phyloP scores from a whole-genome alignment of 371 early-diverging fungal genomes.

The Mucor mucedo region DNA sequence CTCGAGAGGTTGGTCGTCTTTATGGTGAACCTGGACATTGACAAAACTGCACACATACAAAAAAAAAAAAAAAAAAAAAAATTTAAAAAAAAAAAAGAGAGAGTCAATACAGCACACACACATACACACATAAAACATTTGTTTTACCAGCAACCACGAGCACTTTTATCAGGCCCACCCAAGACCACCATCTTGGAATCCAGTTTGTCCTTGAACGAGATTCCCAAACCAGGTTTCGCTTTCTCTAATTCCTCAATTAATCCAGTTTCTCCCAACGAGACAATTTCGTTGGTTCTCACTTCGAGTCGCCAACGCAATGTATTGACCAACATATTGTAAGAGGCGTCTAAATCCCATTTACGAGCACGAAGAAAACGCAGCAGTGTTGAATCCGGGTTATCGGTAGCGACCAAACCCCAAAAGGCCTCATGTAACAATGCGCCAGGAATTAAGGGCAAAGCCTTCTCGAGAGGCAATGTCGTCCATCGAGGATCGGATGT shows the following conservation, averaged over 20 bases:
- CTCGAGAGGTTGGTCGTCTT: constrained; percentile 53
- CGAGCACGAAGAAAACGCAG: constrained; percentile 80
- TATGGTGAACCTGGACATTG: constrained; percentile 58
- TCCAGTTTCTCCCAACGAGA: constrained; percentile 59
- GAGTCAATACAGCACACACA: too few species aligned
- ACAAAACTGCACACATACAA: constrained; percentile 42
- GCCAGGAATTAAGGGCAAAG: constrained; percentile 47
- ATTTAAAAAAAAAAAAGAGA: too few species aligned
- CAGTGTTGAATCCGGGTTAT: constrained; percentile 70
- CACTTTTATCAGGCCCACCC: constrained; percentile 63
- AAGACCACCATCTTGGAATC: constrained; percentile 29
- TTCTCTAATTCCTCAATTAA: constrained; percentile 46
- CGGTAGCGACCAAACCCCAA: constrained; percentile 59
- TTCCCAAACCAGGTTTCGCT: constrained; percentile 17
- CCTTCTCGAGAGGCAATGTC: constrained; percentile 43
- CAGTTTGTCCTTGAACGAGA: constrained; percentile 19
- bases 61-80: too few species aligned
- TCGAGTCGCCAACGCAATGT: constrained; percentile 71
- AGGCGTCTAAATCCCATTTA: constrained; percentile 77
- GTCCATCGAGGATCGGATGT: constrained; percentile 50
- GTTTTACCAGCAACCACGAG: constrained; percentile 64
- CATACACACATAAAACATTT: not conserved
- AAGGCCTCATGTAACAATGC: constrained; percentile 44
- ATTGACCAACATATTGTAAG: constrained; percentile 64
- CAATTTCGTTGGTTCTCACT: constrained; percentile 60